Conservation (phyloP, 2,329 filamentous ascomycete species). For the Fonsecaea pedrosoi region DNA sequence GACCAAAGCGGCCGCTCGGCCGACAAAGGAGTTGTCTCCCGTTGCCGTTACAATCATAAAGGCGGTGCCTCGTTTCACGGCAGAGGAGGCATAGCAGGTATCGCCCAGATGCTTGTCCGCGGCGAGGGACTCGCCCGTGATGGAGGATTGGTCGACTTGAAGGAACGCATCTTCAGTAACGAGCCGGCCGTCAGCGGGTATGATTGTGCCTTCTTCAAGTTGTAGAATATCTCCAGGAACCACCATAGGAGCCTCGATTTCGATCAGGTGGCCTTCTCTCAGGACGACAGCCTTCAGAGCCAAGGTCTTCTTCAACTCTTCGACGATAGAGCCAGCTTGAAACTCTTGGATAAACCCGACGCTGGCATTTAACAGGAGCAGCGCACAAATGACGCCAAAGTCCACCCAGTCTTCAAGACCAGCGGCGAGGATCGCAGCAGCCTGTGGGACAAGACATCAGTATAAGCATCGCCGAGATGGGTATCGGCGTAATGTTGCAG, state of each 20-base stretch:
- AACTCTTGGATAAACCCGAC: slow-evolving; percentile 91
- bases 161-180: slow-evolving; percentile 83
- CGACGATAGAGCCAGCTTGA: slow-evolving; percentile 88
- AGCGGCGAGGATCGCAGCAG: slow-evolving; percentile 78
- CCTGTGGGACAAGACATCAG: slow-evolving; percentile 50
- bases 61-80: slow-evolving; percentile 88
- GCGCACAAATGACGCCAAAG: slow-evolving; percentile 86
- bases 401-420: slow-evolving; percentile 90
- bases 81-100: slow-evolving; percentile 82
- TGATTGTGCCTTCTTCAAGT: slow-evolving; percentile 89
- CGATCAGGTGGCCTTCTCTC: slow-evolving; percentile 77
- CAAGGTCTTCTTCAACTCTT: slow-evolving; percentile 87
- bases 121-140: slow-evolving; percentile 89
- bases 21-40: slow-evolving; percentile 89
- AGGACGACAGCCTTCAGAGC: slow-evolving; percentile 87
- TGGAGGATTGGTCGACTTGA: slow-evolving; percentile 89
- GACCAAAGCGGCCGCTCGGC: slow-evolving; percentile 84
- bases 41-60: slow-evolving; percentile 82
- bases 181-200: slow-evolving; percentile 85
- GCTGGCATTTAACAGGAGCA: slow-evolving; percentile 80
- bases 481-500: slow-evolving; percentile 11
- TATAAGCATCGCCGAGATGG: slow-evolving; percentile 26
- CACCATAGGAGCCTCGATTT: slow-evolving; percentile 81
- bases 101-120: slow-evolving; percentile 87
- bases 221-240: slow-evolving; percentile 90